Percentiles rank a stretch among this genome's conserved stretches.
Evolutionary conservation across 2,329 filamentous ascomycete species (phyloP).

Genomic region (Fusarium sp.): DNA sequence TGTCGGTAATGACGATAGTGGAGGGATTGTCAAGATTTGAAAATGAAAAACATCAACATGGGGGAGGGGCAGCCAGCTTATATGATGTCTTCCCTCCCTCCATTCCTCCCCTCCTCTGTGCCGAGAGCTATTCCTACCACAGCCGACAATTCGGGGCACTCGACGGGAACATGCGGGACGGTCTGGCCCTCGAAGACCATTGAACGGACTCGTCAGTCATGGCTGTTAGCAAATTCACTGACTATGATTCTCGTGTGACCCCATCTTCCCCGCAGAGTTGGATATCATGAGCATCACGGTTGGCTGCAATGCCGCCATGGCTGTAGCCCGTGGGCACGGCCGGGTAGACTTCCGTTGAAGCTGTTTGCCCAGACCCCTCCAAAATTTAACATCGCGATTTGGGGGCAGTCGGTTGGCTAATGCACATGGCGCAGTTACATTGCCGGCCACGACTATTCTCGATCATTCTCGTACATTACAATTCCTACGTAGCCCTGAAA

Average conservation of each 20-base stretch:
- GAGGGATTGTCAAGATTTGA: constrained; percentile 25
- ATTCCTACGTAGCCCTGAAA: constrained; percentile 20
- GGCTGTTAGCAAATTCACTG: constrained; percentile 36
- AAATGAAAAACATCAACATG: constrained; percentile 23
- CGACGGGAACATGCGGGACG: constrained; percentile 53
- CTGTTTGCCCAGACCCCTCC: constrained; percentile 8
- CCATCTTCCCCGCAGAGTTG: constrained; percentile 47
- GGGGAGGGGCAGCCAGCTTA: constrained; percentile 41
- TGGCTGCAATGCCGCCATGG: constrained; percentile 34
- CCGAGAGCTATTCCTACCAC: constrained; percentile 49
- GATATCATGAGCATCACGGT: constrained; percentile 45
- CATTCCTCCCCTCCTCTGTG: constrained; percentile 40
- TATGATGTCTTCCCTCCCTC: constrained; percentile 37
- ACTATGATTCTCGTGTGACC: constrained; percentile 47
- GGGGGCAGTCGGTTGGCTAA: constrained; percentile 28
- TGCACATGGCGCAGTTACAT: constrained; percentile 27
- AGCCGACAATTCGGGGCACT: constrained; percentile 46
- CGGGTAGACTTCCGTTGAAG: constrained; percentile 21
- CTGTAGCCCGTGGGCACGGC: constrained; percentile 27
- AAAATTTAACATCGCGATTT: constrained; percentile 19
- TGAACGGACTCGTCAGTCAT: constrained; percentile 35
- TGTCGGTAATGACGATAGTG: constrained; percentile 40
- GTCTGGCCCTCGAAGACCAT: constrained; percentile 36
- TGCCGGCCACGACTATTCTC: constrained; percentile 29
- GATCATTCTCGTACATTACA: constrained; percentile 17